These are phyloP conservation scores for Acorus gramineus DNA, from an alignment of 106 monocot genomes.

Conservation along the genomic window DNA sequence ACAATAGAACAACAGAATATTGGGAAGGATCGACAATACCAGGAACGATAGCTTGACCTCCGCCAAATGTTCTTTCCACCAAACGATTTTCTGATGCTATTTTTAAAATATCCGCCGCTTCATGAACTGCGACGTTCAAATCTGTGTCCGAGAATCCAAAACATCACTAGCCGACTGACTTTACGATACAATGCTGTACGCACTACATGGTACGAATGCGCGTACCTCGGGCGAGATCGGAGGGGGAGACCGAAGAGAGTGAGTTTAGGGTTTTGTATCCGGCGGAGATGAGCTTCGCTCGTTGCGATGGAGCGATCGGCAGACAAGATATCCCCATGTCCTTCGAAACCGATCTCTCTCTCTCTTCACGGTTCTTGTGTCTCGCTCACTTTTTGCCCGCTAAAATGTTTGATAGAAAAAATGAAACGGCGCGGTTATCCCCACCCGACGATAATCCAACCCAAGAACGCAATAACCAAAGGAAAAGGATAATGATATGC, in stretches of 20 bases:
- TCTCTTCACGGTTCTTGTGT: too few species aligned
- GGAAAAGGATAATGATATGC: too few species aligned
- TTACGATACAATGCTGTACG: background rate
- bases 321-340: constrained; percentile 27
- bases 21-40: background rate
- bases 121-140: constrained; percentile 30
- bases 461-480: too few species aligned
- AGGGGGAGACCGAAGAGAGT: constrained; percentile 22
- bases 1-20: too few species aligned
- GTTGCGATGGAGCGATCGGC: constrained; percentile 23
- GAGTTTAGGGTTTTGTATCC: constrained; percentile 30
- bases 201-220: background rate
- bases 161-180: background rate
- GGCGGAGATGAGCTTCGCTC: constrained; percentile 30
- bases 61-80: constrained; percentile 11
- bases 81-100: constrained; percentile 14
- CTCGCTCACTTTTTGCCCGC: too few species aligned
- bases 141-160: constrained; percentile 12
- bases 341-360: too few species aligned
- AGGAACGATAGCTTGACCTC: background rate
- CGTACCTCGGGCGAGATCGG: constrained; percentile 30
- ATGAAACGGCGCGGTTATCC: too few species aligned
- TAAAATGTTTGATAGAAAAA: too few species aligned
- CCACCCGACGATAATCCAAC: too few species aligned
- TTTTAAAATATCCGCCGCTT: constrained; percentile 34